phyloP scores from a whole-genome alignment of 495 filamentous ascomycete genomes.

The Peziza echinospora region DNA sequence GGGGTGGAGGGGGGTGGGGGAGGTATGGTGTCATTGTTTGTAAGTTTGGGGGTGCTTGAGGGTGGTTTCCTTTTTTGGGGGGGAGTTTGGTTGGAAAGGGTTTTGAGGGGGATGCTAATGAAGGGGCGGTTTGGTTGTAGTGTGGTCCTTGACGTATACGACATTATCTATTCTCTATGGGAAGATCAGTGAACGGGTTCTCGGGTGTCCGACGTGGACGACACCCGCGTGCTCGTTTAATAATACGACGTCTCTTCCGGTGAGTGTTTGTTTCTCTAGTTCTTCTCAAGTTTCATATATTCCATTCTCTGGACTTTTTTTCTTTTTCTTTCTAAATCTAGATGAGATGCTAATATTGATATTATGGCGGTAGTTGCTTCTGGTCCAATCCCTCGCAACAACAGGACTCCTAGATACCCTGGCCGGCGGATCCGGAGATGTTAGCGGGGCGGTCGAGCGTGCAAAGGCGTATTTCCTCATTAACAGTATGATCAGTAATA shows the following conservation, averaged over 20 bases:
- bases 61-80: too few species aligned
- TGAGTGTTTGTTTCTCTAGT: conserved; percentile 17
- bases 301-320: too few species aligned
- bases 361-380: conserved; percentile 34
- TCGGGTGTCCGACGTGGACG: conserved; percentile 43
- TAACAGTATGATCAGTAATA: conserved; percentile 40
- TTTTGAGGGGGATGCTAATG: too few species aligned
- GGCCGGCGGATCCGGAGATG: neutral
- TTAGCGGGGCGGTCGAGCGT: conserved; percentile 31
- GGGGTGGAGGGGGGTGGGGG: too few species aligned
- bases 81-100: too few species aligned
- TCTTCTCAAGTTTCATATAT: conserved; percentile 43
- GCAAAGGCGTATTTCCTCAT: conserved; percentile 52
- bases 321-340: too few species aligned
- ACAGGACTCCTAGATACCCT: neutral
- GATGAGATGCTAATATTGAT: conserved; percentile 38
- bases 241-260: conserved; percentile 50
- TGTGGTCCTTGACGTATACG: conserved; percentile 39
- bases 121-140: too few species aligned
- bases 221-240: conserved; percentile 51
- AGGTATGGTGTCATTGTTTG: too few species aligned
- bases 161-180: conserved; percentile 33
- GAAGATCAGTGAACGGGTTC: conserved; percentile 22
- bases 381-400: conserved; percentile 6
- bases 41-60: too few species aligned